Conservation (phyloP, 1,139 yeast species). For the Pneumocystis oryctolagi region DNA sequence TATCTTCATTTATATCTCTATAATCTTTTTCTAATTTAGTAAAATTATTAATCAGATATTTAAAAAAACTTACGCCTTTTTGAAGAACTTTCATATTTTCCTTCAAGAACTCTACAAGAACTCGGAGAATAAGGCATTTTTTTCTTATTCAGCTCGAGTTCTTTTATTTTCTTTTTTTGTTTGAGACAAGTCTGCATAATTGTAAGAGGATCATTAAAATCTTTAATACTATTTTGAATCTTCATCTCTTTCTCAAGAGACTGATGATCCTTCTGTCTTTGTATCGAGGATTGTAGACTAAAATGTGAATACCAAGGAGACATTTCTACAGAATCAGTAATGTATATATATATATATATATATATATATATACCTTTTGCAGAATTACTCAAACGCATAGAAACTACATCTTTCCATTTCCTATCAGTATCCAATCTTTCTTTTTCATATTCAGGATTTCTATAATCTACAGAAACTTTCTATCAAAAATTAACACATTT, state of each 20-base stretch:
- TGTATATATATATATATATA: background rate
- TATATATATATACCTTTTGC: background rate
- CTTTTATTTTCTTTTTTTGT: conserved; percentile 1
- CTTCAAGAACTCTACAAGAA: background rate
- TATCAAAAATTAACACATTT: background rate
- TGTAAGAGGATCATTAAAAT: conserved; percentile 2
- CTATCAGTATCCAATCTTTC: background rate
- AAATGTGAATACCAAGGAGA: background rate
- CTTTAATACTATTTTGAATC: background rate
- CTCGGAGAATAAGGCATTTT: background rate
- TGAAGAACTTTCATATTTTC: background rate
- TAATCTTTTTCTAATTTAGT: background rate
- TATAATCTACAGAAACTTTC: background rate
- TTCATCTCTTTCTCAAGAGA: background rate
- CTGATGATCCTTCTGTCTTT: background rate
- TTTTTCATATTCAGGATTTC: background rate
- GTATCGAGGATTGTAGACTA: background rate
- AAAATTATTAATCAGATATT: background rate
- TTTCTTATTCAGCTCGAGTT: background rate
- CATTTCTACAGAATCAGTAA: background rate
- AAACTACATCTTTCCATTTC: background rate
- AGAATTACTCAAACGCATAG: background rate
- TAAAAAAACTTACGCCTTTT: background rate
- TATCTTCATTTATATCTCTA: background rate
- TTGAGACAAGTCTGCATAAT: background rate